These are phyloP conservation scores for Vicia sativa DNA, from an alignment of 306 rosid genomes.

Conservation along the genomic window DNA sequence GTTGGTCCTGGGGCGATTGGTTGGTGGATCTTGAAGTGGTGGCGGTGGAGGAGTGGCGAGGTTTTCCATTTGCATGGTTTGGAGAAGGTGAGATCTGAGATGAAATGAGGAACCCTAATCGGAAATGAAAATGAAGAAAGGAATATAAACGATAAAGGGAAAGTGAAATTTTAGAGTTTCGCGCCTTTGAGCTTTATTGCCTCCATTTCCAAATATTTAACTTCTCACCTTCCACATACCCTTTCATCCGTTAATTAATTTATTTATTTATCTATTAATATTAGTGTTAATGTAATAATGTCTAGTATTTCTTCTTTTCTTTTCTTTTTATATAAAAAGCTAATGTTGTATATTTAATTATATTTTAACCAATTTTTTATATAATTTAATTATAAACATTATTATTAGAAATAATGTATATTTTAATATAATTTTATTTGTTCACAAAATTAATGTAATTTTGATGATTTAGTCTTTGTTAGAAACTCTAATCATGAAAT, in stretches of 20 bases:
- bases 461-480: too few relatives aligned
- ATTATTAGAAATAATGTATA: too few relatives aligned
- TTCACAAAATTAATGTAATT: too few relatives aligned
- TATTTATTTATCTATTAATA: too few relatives aligned
- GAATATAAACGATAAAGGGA: slow-evolving; percentile 15
- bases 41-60: slow-evolving; percentile 32
- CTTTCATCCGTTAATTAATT: not conserved
- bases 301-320: too few relatives aligned
- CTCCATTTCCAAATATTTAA: slow-evolving; percentile 4
- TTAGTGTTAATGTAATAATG: too few relatives aligned
- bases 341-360: too few relatives aligned
- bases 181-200: not conserved
- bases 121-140: not conserved
- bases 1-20: slow-evolving; percentile 43
- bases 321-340: too few relatives aligned
- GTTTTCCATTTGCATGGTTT: slow-evolving; percentile 41
- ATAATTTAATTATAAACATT: too few relatives aligned
- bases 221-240: not conserved
- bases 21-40: slow-evolving; percentile 35
- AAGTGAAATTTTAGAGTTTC: slow-evolving; percentile 16
- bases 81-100: not conserved
- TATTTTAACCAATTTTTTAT: too few relatives aligned
- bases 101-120: slow-evolving; percentile 26
- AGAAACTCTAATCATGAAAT: too few relatives aligned
- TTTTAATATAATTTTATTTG: too few relatives aligned